Percentiles rank a stretch among this genome's conserved stretches.
Evolutionary conservation across 2,329 filamentous ascomycete genomes (phyloP).

Genomic region (Dactylonectria macrodidyma): DNA sequence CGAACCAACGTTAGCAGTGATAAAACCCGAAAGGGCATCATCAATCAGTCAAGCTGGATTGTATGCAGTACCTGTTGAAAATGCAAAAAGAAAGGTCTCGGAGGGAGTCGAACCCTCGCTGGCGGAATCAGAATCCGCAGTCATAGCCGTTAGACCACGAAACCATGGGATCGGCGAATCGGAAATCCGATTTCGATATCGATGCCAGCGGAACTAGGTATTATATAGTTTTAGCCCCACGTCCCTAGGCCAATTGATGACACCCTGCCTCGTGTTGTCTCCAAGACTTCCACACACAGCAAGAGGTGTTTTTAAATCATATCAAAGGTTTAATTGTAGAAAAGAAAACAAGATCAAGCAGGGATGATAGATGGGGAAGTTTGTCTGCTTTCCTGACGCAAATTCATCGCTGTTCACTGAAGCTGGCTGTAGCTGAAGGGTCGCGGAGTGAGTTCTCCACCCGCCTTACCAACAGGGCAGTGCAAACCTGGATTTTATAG

Average conservation of each 20-base stretch:
- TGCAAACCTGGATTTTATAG: slow-evolving; percentile 8
- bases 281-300: too few species aligned
- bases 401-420: too few species aligned
- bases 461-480: slow-evolving; percentile 9
- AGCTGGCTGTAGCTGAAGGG: too few species aligned
- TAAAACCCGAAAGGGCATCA: neutral
- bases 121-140: slow-evolving; percentile 49
- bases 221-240: neutral
- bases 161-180: slow-evolving; percentile 28
- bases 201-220: neutral
- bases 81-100: slow-evolving; percentile 38
- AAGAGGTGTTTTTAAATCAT: too few species aligned
- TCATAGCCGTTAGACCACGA: slow-evolving; percentile 45
- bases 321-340: too few species aligned
- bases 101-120: slow-evolving; percentile 48
- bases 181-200: slow-evolving; percentile 4
- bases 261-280: too few species aligned
- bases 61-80: too few species aligned
- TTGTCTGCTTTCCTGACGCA: neutral
- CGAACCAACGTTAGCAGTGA: too few species aligned
- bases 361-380: too few species aligned
- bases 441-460: neutral
- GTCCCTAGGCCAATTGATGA: too few species aligned
- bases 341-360: too few species aligned
- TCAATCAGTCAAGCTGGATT: neutral